Percentiles rank a stretch among this genome's conserved stretches.
These are phyloP conservation scores for Vitis hybrid DNA, from an alignment of 177 flowering plant genomes.

Conservation along the genomic window DNA sequence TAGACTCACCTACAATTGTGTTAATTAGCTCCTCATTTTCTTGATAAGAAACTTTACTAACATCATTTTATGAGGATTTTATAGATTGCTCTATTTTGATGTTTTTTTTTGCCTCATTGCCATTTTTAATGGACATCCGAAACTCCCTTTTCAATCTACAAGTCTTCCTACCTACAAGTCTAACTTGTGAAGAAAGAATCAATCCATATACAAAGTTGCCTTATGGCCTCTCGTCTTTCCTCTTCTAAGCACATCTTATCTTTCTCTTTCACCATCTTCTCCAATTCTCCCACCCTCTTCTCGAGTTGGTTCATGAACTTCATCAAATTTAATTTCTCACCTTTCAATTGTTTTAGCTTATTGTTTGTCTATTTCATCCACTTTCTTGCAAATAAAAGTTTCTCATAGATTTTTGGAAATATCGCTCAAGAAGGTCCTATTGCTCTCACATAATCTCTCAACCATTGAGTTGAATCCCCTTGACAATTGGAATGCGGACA, in stretches of 20 bases:
- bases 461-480: constrained; percentile 8
- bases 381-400: neutral
- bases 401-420: constrained; percentile 8
- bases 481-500: no score
- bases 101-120: neutral
- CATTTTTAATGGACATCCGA: neutral
- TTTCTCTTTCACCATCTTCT: constrained; percentile 22
- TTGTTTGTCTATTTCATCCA: constrained; percentile 8
- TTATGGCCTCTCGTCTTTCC: constrained; percentile 49
- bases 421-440: constrained; percentile 6
- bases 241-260: constrained; percentile 29
- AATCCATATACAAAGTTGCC: constrained; percentile 41
- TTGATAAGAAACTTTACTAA: no score
- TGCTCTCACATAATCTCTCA: constrained; percentile 7
- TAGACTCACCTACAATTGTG: no score
- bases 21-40: no score
- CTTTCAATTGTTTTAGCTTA: constrained; percentile 10
- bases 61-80: no score
- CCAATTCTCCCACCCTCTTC: constrained; percentile 21
- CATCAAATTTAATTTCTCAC: constrained; percentile 15
- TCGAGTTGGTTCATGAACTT: constrained; percentile 17
- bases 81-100: no score
- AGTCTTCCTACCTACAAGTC: no score
- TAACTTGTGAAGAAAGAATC: constrained; percentile 9
- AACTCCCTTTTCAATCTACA: neutral